Evolutionary conservation across 768 basidiomycete genomes (phyloP).

Genomic region (Lentinula sp.): DNA sequence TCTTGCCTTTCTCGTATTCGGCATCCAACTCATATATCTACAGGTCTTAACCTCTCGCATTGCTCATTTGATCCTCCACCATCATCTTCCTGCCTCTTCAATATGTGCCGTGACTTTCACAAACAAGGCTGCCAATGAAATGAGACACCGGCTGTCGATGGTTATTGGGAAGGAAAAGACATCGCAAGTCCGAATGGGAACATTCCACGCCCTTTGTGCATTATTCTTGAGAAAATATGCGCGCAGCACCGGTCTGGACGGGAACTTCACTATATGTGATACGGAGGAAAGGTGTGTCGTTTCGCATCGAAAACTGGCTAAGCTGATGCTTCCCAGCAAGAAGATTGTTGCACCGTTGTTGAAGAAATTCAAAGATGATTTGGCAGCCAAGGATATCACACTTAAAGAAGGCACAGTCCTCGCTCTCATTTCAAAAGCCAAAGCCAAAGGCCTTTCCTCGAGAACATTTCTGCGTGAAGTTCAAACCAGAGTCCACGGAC

Average conservation of each 20-base stretch:
- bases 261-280: conserved; percentile 81
- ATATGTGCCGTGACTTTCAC: conserved; percentile 86
- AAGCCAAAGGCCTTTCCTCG: conserved; percentile 57
- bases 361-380: conserved; percentile 44
- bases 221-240: conserved; percentile 65
- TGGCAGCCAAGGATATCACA: conserved; percentile 38
- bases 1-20: not conserved
- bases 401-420: conserved; percentile 51
- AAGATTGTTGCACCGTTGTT: conserved; percentile 56
- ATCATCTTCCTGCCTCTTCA: conserved; percentile 42
- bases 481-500: conserved; percentile 11
- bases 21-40: not conserved
- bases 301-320: not conserved
- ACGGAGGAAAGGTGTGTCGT: conserved; percentile 63
- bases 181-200: conserved; percentile 57
- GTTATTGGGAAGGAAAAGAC: conserved; percentile 60
- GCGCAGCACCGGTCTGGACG: conserved; percentile 46
- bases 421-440: conserved; percentile 70
- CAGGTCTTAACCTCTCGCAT: conserved; percentile 65
- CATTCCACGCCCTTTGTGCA: conserved; percentile 75
- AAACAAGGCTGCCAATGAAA: conserved; percentile 87
- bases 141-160: conserved; percentile 62
- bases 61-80: conserved; percentile 53
- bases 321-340: conserved; percentile 39
- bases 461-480: conserved; percentile 30